Evolutionary conservation across 495 filamentous ascomycete species (phyloP), one percentile per base, ranked within the genome.

Genomic region (Penicillium waksmanii): DNA sequence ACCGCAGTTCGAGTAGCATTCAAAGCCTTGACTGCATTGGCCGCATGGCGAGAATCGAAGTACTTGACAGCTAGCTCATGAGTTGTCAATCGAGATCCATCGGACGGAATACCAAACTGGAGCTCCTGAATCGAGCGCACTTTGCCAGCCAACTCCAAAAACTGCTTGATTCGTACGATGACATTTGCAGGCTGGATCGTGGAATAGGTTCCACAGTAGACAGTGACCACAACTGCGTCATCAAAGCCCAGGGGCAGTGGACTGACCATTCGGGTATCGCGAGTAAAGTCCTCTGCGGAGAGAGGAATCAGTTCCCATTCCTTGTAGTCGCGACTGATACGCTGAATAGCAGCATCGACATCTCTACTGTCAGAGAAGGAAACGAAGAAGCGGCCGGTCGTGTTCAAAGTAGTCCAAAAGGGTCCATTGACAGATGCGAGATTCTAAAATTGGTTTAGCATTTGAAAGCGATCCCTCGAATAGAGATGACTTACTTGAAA

Each of bases 11-110:
- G 35, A 11, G 58, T 38, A 9, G 49, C 35, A 49, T 65, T 65
- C 13, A 65, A 44, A 17, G 55, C 34, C n/a, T 38, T 40, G 21
- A 55, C 13, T 0, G 63, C 63, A 53, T 65, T 65, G 3, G 38
- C 10, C 2, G 58, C 55, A 33, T 58, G 35, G 0, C 23, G 7
- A 23, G 17, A 3, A 46, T 58, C 33, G 19, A 23, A 55, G 17
- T 56, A 65, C 5, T 48, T 46, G 1, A 56, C 58, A 4, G 47
- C 25, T 7, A 65, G 40, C 12, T 61, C 63, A 11, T 58, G 42
- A 10, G 49, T 51, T 3, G 18, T 31, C 3, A 58, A 21, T 9
- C 60, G 43, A 23, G 40, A 15, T 2, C 25, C 33, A 3, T 34
- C 19, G 12, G 23, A 35, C 4, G 51, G 31, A 13, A 9, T 44